A percentile compares a stretch with the other conserved stretches of the same genome.
Conservation (phyloP, 2,329 filamentous ascomycete species). For the Alternaria panax region DNA sequence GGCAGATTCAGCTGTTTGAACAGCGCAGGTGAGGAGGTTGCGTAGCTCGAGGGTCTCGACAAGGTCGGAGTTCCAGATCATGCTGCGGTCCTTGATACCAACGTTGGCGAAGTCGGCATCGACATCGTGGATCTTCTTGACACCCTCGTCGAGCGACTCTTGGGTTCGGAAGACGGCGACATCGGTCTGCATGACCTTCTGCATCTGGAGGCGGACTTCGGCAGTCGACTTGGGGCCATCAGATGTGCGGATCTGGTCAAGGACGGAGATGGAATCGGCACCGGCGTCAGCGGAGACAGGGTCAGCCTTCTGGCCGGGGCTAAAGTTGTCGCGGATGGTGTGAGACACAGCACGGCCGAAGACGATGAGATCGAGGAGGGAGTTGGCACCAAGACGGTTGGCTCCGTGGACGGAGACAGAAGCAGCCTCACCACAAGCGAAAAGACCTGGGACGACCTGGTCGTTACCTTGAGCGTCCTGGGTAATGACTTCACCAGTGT, state of each 20-base stretch:
- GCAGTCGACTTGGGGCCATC: slow-evolving; percentile 86
- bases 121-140: slow-evolving; percentile 83
- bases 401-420: slow-evolving; percentile 98
- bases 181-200: slow-evolving; percentile 98
- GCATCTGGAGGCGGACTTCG: slow-evolving; percentile 90
- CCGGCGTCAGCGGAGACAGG: slow-evolving; percentile 85
- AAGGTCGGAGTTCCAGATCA: slow-evolving; percentile 99
- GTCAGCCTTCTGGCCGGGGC: slow-evolving; percentile 80
- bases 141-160: slow-evolving; percentile 91
- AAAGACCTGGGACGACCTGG: slow-evolving; percentile 92
- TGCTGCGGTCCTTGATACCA: slow-evolving; percentile 96
- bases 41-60: slow-evolving; percentile 95
- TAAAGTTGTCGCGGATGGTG: slow-evolving; percentile 94
- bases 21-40: slow-evolving; percentile 95
- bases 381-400: slow-evolving; percentile 98
- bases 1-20: slow-evolving; percentile 89
- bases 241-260: slow-evolving; percentile 85
- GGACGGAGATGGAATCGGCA: slow-evolving; percentile 82
- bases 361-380: slow-evolving; percentile 94
- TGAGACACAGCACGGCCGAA: slow-evolving; percentile 98
- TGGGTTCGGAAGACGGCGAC: slow-evolving; percentile 97
- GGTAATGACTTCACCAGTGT: slow-evolving; percentile 94
- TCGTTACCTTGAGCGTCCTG: slow-evolving; percentile 86
- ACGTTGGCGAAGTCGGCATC: slow-evolving; percentile 82
- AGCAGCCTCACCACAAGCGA: slow-evolving; percentile 95